These are phyloP conservation scores for Barnettozyma botsteinii DNA, from an alignment of 805 yeast species.

Conservation along the genomic window DNA sequence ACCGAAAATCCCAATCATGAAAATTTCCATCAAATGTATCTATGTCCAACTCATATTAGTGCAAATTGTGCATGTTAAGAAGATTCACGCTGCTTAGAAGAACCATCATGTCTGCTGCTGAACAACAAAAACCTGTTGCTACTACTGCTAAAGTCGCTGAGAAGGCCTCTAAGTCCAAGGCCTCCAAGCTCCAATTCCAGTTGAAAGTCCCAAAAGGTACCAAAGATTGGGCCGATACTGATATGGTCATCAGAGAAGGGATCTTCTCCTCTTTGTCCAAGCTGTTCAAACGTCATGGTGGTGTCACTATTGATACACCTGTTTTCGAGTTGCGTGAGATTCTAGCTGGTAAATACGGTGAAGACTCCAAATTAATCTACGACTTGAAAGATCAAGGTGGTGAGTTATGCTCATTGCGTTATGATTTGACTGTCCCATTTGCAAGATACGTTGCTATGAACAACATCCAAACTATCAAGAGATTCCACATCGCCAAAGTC, in stretches of 20 bases:
- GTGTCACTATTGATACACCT: constrained; percentile 97
- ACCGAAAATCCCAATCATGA: background rate
- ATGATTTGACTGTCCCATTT: constrained; percentile 96
- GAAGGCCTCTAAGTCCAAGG: constrained; percentile 26
- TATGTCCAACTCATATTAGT: constrained; percentile 1
- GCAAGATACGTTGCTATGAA: constrained; percentile 97
- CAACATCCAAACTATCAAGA: constrained; percentile 80
- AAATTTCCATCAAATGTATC: background rate
- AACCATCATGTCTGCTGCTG: constrained; percentile 10
- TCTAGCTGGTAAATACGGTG: constrained; percentile 96
- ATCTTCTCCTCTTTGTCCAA: constrained; percentile 67
- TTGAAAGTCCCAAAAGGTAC: constrained; percentile 96
- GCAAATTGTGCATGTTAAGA: constrained; percentile 7
- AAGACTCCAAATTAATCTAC: constrained; percentile 93
- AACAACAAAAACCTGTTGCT: constrained; percentile 4
- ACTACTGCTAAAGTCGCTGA: constrained; percentile 5
- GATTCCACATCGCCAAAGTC: constrained; percentile 97
- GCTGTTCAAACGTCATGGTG: constrained; percentile 93
- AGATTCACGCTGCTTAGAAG: constrained; percentile 7
- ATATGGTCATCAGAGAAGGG: constrained; percentile 91
- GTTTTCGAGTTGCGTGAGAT: constrained; percentile 95
- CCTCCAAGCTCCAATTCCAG: constrained; percentile 53
- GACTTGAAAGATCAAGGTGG: constrained; percentile 99
- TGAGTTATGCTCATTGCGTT: constrained; percentile 89
- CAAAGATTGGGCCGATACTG: constrained; percentile 97